Conservation (phyloP, 1,139 yeast genomes). For the Hyphopichia buzzinii region DNA sequence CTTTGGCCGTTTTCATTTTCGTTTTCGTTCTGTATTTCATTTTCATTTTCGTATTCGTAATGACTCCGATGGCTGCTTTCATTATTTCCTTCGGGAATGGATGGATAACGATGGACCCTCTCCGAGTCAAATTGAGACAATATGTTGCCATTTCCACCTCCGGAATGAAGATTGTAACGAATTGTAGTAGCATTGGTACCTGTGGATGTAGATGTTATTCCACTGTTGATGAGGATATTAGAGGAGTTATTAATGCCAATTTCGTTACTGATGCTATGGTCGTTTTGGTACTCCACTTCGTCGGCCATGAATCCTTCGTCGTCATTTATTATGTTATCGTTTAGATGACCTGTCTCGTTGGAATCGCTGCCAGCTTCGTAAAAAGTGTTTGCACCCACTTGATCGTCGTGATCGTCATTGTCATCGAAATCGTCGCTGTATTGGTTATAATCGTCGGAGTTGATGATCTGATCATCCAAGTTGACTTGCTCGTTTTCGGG, state of each 20-base stretch:
- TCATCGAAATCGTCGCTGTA: constrained; percentile 10
- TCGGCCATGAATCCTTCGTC: constrained; percentile 55
- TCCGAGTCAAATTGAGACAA: neutral
- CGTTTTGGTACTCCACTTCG: constrained; percentile 57
- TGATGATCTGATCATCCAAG: constrained; percentile 48
- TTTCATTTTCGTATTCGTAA: constrained; percentile 6
- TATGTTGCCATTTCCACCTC: neutral
- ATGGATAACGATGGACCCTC: neutral
- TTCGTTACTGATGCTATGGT: constrained; percentile 37
- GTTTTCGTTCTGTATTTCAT: constrained; percentile 11
- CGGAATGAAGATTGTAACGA: too few relatives aligned
- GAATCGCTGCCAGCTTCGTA: constrained; percentile 9
- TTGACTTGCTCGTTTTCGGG: constrained; percentile 25
- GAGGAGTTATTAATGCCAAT: constrained; percentile 10
- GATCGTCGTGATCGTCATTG: constrained; percentile 16
- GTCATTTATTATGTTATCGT: constrained; percentile 21
- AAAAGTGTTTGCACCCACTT: constrained; percentile 2
- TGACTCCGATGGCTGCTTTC: too few relatives aligned
- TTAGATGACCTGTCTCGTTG: constrained; percentile 7
- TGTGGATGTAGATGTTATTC: constrained; percentile 7
- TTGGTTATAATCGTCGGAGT: constrained; percentile 27
- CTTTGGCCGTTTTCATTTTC: constrained; percentile 12
- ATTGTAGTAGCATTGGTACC: constrained; percentile 9
- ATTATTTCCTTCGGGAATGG: constrained; percentile 1
- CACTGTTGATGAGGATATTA: constrained; percentile 19